Evolutionary conservation across 2,329 filamentous ascomycete species (phyloP), one percentile per base, ranked within the genome.

Genomic region (Talaromyces verruculosus): DNA sequence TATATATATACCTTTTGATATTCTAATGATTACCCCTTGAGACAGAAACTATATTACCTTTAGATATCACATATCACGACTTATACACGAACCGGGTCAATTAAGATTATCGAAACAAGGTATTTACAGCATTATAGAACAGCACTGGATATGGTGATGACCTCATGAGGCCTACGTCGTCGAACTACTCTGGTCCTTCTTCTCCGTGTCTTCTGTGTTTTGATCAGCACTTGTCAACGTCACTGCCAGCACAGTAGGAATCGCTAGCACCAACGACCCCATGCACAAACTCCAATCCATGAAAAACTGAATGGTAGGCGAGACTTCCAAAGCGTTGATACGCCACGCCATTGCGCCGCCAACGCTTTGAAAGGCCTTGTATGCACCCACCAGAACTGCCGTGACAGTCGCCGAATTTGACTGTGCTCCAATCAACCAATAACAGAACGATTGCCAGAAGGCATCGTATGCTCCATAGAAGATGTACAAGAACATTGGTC

Each of bases 381-480:
- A 83, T 17, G 80, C 76, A 33, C 82, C 81, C 1, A 83, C 81
- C 15, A 83, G 73, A 13, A 83, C 74, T 13, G 82, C 82, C 0
- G 79, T 76, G 5, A 77, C 71, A 0, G 74, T 76, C 0, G 80
- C 74, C 15, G 75, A 79, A 72, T 83, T 82, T 15, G 78, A 81
- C 67, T 77, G 76, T 2, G 81, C 78, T 13, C 82, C 81, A 64
- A 83, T 80, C 25, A 83, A 71, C 87, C 87, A 89, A 79, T 89
- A 89, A 61, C 87, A 85, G 68, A 80, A 84, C 2, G 84, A 85
- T 74, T 90, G 88, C 87, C 87, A 90, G n/a, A 87, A 81, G 0
- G 88, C 87, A 73, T 91, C 89, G 72, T 87, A 89, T 68, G 86
- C 83, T 39, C 89, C 88, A 73, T 90, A 91, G 77, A 89, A 89